Conservation (phyloP, 345 rosid genomes). For the Moricandia moricandioides region DNA sequence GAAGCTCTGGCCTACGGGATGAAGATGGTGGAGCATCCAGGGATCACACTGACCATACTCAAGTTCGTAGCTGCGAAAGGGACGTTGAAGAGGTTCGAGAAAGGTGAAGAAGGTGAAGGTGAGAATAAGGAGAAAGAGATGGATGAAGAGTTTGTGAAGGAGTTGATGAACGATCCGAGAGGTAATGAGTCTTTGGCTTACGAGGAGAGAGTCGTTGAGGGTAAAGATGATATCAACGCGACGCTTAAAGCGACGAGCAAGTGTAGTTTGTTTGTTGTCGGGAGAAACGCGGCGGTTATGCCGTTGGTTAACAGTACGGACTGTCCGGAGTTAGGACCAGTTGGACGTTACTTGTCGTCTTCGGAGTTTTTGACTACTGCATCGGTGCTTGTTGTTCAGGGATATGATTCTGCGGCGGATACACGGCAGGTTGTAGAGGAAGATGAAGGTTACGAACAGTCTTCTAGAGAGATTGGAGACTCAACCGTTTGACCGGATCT, state of each 20-base stretch:
- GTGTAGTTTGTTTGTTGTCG: slow-evolving; percentile 44
- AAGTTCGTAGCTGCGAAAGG: slow-evolving; percentile 37
- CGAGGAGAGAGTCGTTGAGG: slow-evolving; percentile 39
- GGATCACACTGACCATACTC: slow-evolving; percentile 44
- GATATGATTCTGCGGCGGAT: slow-evolving; percentile 36
- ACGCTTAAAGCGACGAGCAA: slow-evolving; percentile 37
- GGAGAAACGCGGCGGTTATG: slow-evolving; percentile 39
- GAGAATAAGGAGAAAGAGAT: slow-evolving; percentile 30
- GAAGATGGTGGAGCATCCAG: slow-evolving; percentile 63
- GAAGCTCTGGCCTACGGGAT: slow-evolving; percentile 58
- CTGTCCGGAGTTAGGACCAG: slow-evolving; percentile 50
- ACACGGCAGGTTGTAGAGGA: slow-evolving; percentile 22
- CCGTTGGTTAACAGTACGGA: slow-evolving; percentile 37
- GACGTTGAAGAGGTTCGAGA: slow-evolving; percentile 14
- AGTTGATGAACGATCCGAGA: slow-evolving; percentile 32
- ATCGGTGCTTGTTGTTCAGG: slow-evolving; percentile 51
- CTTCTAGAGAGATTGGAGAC: slow-evolving; percentile 25
- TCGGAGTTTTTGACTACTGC: slow-evolving; percentile 45
- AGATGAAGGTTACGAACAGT: slow-evolving; percentile 16
- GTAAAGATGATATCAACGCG: slow-evolving; percentile 34
- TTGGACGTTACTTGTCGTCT: slow-evolving; percentile 46
- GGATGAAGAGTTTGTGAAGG: slow-evolving; percentile 28
- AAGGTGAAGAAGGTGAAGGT: slow-evolving; percentile 14
- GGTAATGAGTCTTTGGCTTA: slow-evolving; percentile 35
- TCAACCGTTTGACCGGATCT: slow-evolving; percentile 16